Evolutionary conservation across 78 protist species (phyloP), one percentile per base, ranked within the genome.

Genomic region (Dictyostelium citrinum): DNA sequence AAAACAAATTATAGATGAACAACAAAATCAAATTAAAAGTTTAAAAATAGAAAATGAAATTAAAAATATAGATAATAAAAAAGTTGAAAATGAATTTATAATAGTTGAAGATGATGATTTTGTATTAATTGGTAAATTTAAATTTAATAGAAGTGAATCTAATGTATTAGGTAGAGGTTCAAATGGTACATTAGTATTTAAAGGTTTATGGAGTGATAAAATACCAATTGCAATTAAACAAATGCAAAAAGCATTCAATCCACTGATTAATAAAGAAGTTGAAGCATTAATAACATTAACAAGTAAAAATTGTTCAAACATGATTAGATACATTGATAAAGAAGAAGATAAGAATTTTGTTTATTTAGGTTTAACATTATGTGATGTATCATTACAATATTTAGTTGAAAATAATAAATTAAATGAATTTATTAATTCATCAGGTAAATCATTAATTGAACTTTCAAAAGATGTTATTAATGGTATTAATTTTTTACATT

Each of bases 211-310:
- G 91, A 76, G 71, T 75, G 77, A 85, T 27, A 72, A 39, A 60
- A 41, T 85, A 24, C 91, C 91, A n/a, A 83, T 85, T 55, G 91
- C 91, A 51, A 85, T 85, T n/a, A 85, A 85, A 45, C 64, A 55
- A 41, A 76, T 85, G 58, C 43, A 68, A 37, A 85, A 85, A 37
- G 91, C 60, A 61, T 85, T 85, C n/a, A 60, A 76, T 61, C 43
- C 37, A 17, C 10, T 58, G 6, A 85, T 85, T 5, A 58, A 17
- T 12, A 85, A 85, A 35, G 91, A 75, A 43, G 43, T 75, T 20
- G 91, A 84, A 27, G 45, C 60, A 20, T 24, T 84, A 33, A 75
- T 84, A 3, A 12, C 55, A 75, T 20, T 84, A 12, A 84, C 91
- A 12, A 45, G 11, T 24, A 29, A 31, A 9, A 78, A 31, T 9